Base-by-base conservation (phyloP, 1,284 basidiomycete genomes). In the Malassezia globosa region DNA sequence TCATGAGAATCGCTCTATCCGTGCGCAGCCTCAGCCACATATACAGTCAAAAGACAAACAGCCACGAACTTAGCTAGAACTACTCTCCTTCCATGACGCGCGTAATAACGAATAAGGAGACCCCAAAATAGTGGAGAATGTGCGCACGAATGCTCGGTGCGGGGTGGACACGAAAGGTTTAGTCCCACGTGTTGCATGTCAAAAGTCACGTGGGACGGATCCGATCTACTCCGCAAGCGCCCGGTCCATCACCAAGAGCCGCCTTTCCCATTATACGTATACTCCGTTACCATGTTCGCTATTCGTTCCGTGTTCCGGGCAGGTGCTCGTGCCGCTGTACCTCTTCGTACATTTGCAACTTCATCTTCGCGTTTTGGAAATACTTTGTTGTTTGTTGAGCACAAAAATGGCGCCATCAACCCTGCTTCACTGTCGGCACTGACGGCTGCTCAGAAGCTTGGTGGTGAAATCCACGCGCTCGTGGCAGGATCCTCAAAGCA, bases 381-480 rank as follows among this genome's bases (percentile, higher is more conserved):
- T 40, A 75, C 87, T 0, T 79, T 95, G 16, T 81, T 95, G 42
- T 84, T 86, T 62, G 76, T 95, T 54, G 92, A 95, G 74, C 87
- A 95, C 73, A 81, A 80, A 51, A 78, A 80, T 44, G 88, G 87
- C 39, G 77, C 79, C 58, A 79, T 96, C 60, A 86, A 88, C 56
- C 79, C 87, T 5, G 82, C 81, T 7, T 84, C 85, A n/a, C 78
- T 94, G 49, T 86, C 84, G 26, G 90, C 92, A 29, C 74, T 96
- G 58, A 87, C 87, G 1, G 90, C 90, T 23, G 90, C 90, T 1
- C 76, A 80, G 57, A 78, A 84, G 61, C 78, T 97, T 10, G 76
- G 75, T 19, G 87, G 87, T 38, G 86, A 85, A 66, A 82, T 95
- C 36, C 84, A 87, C 36, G 90, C 84, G n/a, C 77, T 97, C 36